phyloP scores from a whole-genome alignment of 441 rosid species.

The Raphanus hybrid region DNA sequence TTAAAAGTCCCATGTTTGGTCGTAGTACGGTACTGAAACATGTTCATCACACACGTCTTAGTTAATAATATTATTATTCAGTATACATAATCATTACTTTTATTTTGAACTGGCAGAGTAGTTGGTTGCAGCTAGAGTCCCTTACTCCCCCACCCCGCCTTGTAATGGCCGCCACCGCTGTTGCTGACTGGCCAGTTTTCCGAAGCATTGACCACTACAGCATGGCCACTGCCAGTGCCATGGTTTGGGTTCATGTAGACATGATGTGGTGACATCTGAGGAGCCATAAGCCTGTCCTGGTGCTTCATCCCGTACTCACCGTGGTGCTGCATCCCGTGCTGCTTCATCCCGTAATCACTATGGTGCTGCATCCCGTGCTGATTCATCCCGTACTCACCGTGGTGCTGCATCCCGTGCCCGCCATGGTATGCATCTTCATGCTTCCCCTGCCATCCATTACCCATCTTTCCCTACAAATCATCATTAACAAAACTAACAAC shows the following conservation, averaged over 20 bases:
- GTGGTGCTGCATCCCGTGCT: slow-evolving; percentile 5
- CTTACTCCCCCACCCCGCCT: slow-evolving; percentile 29
- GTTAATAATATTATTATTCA: slow-evolving; percentile 11
- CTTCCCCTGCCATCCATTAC: too few relatives aligned
- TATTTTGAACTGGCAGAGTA: slow-evolving; percentile 7
- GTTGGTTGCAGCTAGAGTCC: slow-evolving; percentile 25
- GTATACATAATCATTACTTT: slow-evolving; percentile 11
- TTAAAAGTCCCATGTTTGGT: slow-evolving; percentile 8
- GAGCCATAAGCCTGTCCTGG: slow-evolving; percentile 27
- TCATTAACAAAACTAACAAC: too few relatives aligned
- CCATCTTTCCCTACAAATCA: too few relatives aligned
- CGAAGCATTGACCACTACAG: slow-evolving; percentile 13
- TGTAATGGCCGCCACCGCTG: slow-evolving; percentile 5
- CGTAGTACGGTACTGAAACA: slow-evolving; percentile 24
- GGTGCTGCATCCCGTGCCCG: slow-evolving; percentile 3
- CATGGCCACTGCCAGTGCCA: background rate
- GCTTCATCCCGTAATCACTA: slow-evolving; percentile 3
- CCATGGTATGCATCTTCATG: too few relatives aligned
- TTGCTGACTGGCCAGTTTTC: slow-evolving; percentile 11
- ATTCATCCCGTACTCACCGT: background rate
- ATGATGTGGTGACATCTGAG: slow-evolving; percentile 22
- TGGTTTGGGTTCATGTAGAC: slow-evolving; percentile 13
- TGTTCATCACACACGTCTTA: slow-evolving; percentile 29
- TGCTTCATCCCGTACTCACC: slow-evolving; percentile 27
- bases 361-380: background rate